Evolutionary conservation across 2,329 filamentous ascomycete genomes (phyloP).

Genomic region (Xylariaceae sp.): DNA sequence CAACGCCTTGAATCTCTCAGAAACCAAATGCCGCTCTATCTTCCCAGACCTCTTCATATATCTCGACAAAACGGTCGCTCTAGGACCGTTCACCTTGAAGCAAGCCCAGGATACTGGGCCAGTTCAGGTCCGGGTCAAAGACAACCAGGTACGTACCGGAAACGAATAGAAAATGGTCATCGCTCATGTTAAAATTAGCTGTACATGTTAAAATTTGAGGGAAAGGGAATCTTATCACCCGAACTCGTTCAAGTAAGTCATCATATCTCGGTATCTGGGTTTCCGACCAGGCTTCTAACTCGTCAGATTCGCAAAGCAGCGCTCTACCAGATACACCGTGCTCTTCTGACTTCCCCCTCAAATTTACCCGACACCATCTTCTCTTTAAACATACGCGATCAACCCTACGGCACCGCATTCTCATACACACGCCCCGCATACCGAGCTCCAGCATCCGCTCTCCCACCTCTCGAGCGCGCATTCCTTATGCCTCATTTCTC

Average conservation of each 20-base stretch:
- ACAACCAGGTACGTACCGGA: conserved; percentile 2
- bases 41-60: conserved; percentile 7
- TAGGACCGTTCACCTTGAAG: conserved; percentile 9
- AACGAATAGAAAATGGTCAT: background rate
- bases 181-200: background rate
- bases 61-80: conserved; percentile 5
- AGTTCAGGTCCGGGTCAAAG: conserved; percentile 8
- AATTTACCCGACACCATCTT: conserved; percentile 8
- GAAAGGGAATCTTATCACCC: background rate
- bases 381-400: conserved; percentile 11
- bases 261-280: too few species aligned
- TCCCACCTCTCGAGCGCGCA: conserved; percentile 5
- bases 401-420: conserved; percentile 11
- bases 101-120: conserved; percentile 4
- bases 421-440: conserved; percentile 9
- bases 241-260: conserved; percentile 9
- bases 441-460: background rate
- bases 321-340: conserved; percentile 15
- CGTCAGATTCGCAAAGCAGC: conserved; percentile 8
- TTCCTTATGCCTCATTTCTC: conserved; percentile 13
- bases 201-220: conserved; percentile 8
- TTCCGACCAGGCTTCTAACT: too few species aligned
- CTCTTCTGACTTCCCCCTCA: conserved; percentile 5
- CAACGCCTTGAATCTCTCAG: conserved; percentile 4
- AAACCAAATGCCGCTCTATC: conserved; percentile 3